Base-by-base conservation (phyloP, 2,329 filamentous ascomycete genomes). In the Purpureocillium lavendulum region DNA sequence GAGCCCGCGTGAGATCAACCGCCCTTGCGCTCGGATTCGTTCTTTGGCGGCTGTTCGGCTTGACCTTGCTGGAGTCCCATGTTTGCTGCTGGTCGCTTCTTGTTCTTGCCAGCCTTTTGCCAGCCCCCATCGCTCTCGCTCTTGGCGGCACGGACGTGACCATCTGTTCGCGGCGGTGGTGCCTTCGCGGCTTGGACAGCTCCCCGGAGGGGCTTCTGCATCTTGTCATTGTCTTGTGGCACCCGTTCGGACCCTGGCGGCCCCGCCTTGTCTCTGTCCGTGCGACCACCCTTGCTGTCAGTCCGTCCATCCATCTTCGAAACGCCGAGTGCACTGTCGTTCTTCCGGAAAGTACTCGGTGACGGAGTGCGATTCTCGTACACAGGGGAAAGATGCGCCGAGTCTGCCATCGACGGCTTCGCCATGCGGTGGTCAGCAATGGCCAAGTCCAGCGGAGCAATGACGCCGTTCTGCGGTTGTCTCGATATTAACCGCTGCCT, bases 361-460 rank as follows among this genome's bases (percentile, higher is more conserved):
- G 84, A 86, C 3, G 83, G 81, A 0, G 80, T 83, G n/a, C 74
- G 71, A 6, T 75, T 73, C 61, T 88, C 84, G 39, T 82, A 83
- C 1, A 88, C 84, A 1, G 84, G 84, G 1, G 84, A 88, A 2
- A 89, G 67, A 48, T 71, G 72, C 32, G 69, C 66, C 36, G 66
- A 53, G 8, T 75, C 72, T 9, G 49, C 44, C 12, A 49, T 49
- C 16, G 51, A 39, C 8, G 63, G 58, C 4, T 57, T 53, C 38
- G 61, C 57, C 10, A 65, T 49, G 16, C 62, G 59, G 15, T 62
- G 60, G 26, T 69, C 67, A 4, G 66, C 62, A 30, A 70, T 68
- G 2, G 73, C 74, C 12, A 78, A 64, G 48, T 79, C 75, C 14
- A 78, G 58, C 7, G 75, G 71, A 12, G 73, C 72, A 44, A 77